Percentiles rank a stretch among this genome's conserved stretches.
Conservation (phyloP, 2,329 filamentous ascomycete genomes). For the Epichloe festucae region DNA sequence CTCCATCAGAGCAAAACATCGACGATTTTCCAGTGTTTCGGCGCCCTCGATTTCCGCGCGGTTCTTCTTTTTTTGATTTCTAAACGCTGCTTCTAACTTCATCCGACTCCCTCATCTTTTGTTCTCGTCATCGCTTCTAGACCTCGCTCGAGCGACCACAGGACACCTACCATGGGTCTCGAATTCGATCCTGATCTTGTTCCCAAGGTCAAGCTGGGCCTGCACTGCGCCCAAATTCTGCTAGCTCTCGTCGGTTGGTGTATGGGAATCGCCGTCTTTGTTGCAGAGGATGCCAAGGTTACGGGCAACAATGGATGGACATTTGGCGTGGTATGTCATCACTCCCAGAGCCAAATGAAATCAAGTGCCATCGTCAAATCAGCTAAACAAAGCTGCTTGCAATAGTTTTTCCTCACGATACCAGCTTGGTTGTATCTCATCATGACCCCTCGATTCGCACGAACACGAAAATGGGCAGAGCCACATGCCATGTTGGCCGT, state of each 20-base stretch:
- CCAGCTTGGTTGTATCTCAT: conserved; percentile 53
- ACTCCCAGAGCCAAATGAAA: neutral
- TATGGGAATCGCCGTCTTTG: conserved; percentile 47
- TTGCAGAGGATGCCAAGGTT: conserved; percentile 32
- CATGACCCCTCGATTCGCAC: conserved; percentile 50
- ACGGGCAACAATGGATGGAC: conserved; percentile 49
- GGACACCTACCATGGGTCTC: conserved; percentile 26
- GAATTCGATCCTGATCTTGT: conserved; percentile 42
- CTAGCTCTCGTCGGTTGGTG: conserved; percentile 43
- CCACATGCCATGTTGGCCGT: conserved; percentile 48
- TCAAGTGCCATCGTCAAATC: neutral
- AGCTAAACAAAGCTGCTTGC: neutral
- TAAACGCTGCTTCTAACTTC: too few species aligned
- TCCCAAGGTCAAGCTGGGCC: conserved; percentile 41
- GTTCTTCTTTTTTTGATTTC: neutral
- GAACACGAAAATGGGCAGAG: conserved; percentile 48
- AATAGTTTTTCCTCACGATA: conserved; percentile 50
- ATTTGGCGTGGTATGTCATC: conserved; percentile 44
- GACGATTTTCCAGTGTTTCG: neutral
- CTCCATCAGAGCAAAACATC: neutral
- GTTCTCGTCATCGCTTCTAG: too few species aligned
- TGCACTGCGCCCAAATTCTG: conserved; percentile 43
- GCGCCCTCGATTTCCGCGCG: neutral
- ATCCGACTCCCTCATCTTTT: too few species aligned
- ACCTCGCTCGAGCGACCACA: neutral